These are phyloP conservation scores for Hyaloscypha finlandica DNA, from an alignment of 495 filamentous ascomycete species.

Conservation along the genomic window DNA sequence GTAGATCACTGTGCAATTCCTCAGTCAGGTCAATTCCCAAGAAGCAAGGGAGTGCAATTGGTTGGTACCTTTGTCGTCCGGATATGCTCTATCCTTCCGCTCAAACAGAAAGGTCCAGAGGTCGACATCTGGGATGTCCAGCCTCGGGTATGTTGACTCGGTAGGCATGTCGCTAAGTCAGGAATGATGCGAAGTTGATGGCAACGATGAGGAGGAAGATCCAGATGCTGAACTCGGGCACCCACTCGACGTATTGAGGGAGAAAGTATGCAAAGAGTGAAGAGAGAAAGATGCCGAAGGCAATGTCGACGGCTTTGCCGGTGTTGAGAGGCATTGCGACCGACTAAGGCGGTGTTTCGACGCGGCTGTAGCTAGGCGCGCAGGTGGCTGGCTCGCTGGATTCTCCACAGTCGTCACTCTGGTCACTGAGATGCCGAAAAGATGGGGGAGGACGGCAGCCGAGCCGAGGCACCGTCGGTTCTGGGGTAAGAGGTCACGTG, in stretches of 20 bases:
- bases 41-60: not conserved
- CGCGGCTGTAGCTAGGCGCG: not conserved
- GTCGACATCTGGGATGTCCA: constrained; percentile 69
- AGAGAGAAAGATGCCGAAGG: constrained; percentile 24
- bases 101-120: constrained; percentile 82
- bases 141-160: constrained; percentile 52
- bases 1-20: constrained; percentile 64
- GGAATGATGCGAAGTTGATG: constrained; percentile 17
- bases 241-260: constrained; percentile 22
- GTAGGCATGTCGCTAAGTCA: constrained; percentile 26
- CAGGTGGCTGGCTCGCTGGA: not conserved
- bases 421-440: constrained; percentile 2
- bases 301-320: constrained; percentile 12
- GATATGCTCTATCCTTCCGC: constrained; percentile 63
- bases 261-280: constrained; percentile 19
- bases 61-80: constrained; percentile 63
- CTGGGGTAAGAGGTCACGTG: not conserved
- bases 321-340: constrained; percentile 6
- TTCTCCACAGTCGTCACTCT: not conserved
- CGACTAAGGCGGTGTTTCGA: not conserved
- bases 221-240: constrained; percentile 23
- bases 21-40: not conserved
- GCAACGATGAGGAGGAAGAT: constrained; percentile 25
- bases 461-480: not conserved
- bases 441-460: not conserved